phyloP scores from a whole-genome alignment of 75 land plant species.

The Cryptomeria japonica region DNA sequence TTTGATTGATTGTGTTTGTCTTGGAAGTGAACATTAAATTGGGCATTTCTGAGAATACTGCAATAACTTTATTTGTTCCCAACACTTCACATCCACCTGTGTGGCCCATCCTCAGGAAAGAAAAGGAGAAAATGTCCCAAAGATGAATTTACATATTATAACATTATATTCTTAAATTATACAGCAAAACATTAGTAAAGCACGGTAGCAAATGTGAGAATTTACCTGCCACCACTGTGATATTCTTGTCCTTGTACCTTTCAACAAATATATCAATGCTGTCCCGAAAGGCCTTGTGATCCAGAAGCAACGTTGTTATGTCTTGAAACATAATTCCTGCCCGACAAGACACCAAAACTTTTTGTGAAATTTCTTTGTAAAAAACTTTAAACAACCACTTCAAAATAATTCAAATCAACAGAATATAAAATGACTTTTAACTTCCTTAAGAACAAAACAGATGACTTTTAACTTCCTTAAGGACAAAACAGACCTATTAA shows the following conservation, averaged over 20 bases:
- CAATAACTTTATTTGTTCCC: too few species aligned
- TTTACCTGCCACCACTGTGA: constrained; percentile 80
- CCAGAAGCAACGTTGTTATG: constrained; percentile 81
- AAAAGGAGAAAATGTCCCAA: not conserved
- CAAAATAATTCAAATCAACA: not conserved
- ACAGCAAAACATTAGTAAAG: not conserved
- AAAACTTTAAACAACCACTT: not conserved
- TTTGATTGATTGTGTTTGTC: not conserved
- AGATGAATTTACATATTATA: not conserved
- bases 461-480: not conserved
- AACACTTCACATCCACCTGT: too few species aligned
- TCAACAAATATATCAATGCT: constrained; percentile 85
- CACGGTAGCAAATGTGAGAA: not conserved
- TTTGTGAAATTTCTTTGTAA: not conserved
- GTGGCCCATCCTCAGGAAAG: not conserved
- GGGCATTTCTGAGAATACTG: not conserved
- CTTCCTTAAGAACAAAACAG: not conserved
- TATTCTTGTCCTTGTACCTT: constrained; percentile 63
- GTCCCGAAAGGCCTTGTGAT: constrained; percentile 77
- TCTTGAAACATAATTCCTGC: constrained; percentile 89
- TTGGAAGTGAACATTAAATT: not conserved
- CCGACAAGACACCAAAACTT: constrained; percentile 1
- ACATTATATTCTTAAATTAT: not conserved
- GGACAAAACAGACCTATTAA: not conserved
- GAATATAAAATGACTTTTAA: not conserved